Conservation (phyloP, 202 grass and related monocot species). For the Bolboschoenoplectus hybrid region DNA sequence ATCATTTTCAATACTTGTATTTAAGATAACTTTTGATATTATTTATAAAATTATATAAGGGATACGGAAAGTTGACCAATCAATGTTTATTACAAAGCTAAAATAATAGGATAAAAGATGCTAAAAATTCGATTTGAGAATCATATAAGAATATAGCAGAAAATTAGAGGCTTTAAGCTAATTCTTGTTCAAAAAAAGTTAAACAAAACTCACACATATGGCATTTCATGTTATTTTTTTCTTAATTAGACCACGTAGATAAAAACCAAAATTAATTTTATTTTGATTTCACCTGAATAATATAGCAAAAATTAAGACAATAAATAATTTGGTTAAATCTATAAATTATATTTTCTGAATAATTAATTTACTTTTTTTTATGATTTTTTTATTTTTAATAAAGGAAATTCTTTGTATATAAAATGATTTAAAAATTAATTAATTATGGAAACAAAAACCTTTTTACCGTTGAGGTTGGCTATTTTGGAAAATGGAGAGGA, state of each 20-base stretch:
- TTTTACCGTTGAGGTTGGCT: background rate
- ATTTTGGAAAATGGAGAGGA: constrained; percentile 22
- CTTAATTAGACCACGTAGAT: background rate
- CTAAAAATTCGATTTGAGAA: background rate
- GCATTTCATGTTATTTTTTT: background rate
- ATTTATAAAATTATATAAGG: background rate
- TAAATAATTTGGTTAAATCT: background rate
- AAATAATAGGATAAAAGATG: background rate
- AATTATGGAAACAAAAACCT: background rate
- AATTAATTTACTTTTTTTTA: no score
- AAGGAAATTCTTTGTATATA: background rate
- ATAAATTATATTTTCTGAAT: background rate
- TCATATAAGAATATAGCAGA: background rate
- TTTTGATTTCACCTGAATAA: background rate
- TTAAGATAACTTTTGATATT: background rate
- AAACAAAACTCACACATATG: background rate
- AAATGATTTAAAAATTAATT: background rate
- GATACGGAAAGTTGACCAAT: background rate
- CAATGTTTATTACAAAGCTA: background rate
- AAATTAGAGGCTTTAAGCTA: background rate
- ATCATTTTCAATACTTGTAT: background rate
- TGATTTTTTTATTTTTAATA: background rate
- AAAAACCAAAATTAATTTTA: background rate
- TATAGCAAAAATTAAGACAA: background rate
- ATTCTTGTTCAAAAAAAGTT: background rate